Evolutionary conservation across 2,329 filamentous ascomycete species (phyloP).

Genomic region (Colletotrichum melonis): DNA sequence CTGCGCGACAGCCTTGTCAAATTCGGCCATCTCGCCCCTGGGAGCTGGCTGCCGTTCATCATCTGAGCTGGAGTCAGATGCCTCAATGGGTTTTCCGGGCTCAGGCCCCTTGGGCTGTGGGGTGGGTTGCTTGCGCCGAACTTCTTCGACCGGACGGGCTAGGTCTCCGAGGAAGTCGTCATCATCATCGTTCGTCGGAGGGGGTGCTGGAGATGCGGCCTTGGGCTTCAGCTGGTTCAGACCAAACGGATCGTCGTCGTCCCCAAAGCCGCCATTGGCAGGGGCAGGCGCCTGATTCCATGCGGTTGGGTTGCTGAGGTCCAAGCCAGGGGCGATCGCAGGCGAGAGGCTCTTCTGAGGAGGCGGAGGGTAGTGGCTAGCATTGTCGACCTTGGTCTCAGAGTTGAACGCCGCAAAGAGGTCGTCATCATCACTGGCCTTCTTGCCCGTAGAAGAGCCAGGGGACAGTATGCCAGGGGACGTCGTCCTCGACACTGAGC

Average conservation of each 20-base stretch:
- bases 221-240: conserved; percentile 71
- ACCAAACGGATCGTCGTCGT: conserved; percentile 92
- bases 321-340: conserved; percentile 54
- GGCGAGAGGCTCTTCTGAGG: conserved; percentile 58
- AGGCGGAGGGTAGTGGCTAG: conserved; percentile 72
- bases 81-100: conserved; percentile 68
- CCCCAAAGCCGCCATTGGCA: conserved; percentile 55
- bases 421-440: conserved; percentile 66
- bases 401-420: conserved; percentile 76
- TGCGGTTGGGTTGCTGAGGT: conserved; percentile 65
- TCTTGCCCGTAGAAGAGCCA: conserved; percentile 42
- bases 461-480: conserved; percentile 51
- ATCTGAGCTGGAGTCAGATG: conserved; percentile 58
- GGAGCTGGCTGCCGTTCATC: conserved; percentile 51
- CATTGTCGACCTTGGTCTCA: conserved; percentile 74
- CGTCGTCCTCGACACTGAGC: conserved; percentile 59
- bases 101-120: conserved; percentile 55
- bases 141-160: conserved; percentile 72
- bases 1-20: conserved; percentile 86
- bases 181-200: conserved; percentile 50
- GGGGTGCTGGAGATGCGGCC: conserved; percentile 42
- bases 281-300: conserved; percentile 56
- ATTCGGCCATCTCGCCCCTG: conserved; percentile 49
- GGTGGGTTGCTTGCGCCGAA: conserved; percentile 60
- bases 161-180: conserved; percentile 76